Base-by-base conservation (phyloP, 2,329 filamentous ascomycete species). In the Curvularia lunata region DNA sequence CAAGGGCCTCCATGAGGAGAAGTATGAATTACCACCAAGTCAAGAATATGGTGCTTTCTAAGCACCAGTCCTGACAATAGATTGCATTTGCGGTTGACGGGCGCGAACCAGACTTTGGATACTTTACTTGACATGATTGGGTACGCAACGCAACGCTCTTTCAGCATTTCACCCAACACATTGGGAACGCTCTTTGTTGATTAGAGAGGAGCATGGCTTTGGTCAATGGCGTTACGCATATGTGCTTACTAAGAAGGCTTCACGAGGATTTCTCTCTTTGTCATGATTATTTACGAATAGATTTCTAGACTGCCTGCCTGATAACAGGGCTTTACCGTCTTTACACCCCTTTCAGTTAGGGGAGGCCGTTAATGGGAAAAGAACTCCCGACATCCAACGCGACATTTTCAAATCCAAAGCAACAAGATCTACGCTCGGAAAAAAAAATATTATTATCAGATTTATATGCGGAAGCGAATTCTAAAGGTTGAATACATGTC, bases 1-100 rank as follows among this genome's bases (percentile, higher is more conserved):
- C 52, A 78, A 84, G 56, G 82, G 83, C 1, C 67, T 90, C 61
- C 84, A 85, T 54, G 75, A 79, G 43, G 83, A 80, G 32, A 69
- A 83, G 13, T 87, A 79, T 59, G 67, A 77, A 32, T 69, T 88
- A 52, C 78, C 81, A 54, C 72, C 73, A 56, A 80, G 78, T 54
- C 72, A 73, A 55, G 80, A 81, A 67, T 71, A 74, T 37, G 78
- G 74, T 19, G 78, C 78, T 23, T 73, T 71, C 40, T 71, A 52
- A 61, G 42, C 34, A 28, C 41, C 8, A 28, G 10, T 18, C 37
- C n/a, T n/a, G 48, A 41, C 16, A 46, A 38, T 18, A 52, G 16
- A 52, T 47, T 34, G 40, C 50, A 56, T 34, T 49, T 53, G 38
- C 13, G 38, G 41, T 42, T 47, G 12, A 49, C 23, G 32, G 58